These are phyloP conservation scores for Solanum chacoense DNA, from an alignment of 305 asterid genomes.

Conservation along the genomic window DNA sequence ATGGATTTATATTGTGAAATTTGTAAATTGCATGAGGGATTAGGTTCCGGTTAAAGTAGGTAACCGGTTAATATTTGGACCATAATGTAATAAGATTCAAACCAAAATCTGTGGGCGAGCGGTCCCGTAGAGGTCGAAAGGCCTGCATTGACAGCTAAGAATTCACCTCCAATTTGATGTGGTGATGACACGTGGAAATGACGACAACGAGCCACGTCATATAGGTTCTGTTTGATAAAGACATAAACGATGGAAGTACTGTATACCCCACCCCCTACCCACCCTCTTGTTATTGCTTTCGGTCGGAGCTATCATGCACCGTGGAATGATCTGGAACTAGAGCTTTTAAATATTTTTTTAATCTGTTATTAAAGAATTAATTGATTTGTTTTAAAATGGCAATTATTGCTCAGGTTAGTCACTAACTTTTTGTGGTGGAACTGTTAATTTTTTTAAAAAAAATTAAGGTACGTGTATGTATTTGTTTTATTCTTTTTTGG, in stretches of 20 bases:
- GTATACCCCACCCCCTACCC: not conserved
- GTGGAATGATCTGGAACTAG: slow-evolving; percentile 4
- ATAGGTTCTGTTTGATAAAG: not conserved
- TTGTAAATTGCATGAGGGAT: not conserved
- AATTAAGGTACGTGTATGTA: not conserved
- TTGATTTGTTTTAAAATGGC: not conserved
- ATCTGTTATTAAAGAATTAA: not conserved
- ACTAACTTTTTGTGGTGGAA: not conserved
- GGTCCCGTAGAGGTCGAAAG: not conserved
- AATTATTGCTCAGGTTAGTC: not conserved
- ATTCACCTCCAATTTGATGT: not conserved
- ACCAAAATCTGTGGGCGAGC: not conserved
- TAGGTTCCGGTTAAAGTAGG: not conserved
- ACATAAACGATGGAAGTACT: not conserved
- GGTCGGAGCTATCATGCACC: slow-evolving; percentile 6
- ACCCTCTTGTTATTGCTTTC: not conserved
- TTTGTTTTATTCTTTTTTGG: no score
- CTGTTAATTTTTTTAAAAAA: not conserved
- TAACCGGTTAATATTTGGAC: not conserved
- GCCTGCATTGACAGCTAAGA: slow-evolving; percentile 6
- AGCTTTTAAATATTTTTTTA: not conserved
- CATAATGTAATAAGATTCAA: not conserved
- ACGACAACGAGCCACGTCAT: not conserved
- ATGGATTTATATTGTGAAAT: not conserved
- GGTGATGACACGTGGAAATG: not conserved